Base-by-base conservation (phyloP, 2,329 filamentous ascomycete species). In the Neofusicoccum sp. region DNA sequence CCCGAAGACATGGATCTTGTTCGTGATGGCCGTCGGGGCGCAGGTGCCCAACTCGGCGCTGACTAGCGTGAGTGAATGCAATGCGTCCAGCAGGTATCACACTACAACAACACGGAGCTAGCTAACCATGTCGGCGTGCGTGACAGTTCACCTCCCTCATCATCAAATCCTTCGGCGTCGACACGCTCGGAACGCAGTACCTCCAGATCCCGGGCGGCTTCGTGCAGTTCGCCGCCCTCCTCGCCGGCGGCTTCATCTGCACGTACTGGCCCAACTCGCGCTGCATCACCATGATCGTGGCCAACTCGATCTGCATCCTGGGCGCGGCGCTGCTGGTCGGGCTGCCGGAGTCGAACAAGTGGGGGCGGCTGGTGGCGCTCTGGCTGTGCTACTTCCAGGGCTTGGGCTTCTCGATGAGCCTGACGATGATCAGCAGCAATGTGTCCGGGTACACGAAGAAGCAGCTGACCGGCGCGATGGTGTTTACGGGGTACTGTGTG, bases 151-250 rank as follows among this genome's bases (percentile, higher is more conserved):
- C 75, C 1, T 79, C 77, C 9, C 73, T 82, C 16, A 79, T 82
- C 57, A 75, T 82, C 57, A 71, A 72, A n/a, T 78, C 78, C 89
- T 76, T 98, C 90, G 20, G 90, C 90, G 67, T 98, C 96, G 77
- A 98, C 87, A 47, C 92, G 83, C 75, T 98, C 89, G 2, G 95
- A 95, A 53, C 95, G 85, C 82, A 84, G 62, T 84, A 84, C 62
- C 79, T 86, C 8, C 82, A 86, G 63, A 86, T 87, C 58, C 84
- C 84, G 0, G 84, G 83, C 14, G 84, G 83, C 20, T 82, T 80
- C 0, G 78, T 86, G 0, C 82, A 86, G 62, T 84, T 85, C 65
- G 65, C 83, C 0, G 79, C 82, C 0, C 73, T 85, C 0, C 68
- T 86, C 6, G 65, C 73, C 1, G 67, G 67, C n/a, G 82, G 82